Conservation (phyloP, 768 basidiomycete genomes). For the Dioszegia hungarica region DNA sequence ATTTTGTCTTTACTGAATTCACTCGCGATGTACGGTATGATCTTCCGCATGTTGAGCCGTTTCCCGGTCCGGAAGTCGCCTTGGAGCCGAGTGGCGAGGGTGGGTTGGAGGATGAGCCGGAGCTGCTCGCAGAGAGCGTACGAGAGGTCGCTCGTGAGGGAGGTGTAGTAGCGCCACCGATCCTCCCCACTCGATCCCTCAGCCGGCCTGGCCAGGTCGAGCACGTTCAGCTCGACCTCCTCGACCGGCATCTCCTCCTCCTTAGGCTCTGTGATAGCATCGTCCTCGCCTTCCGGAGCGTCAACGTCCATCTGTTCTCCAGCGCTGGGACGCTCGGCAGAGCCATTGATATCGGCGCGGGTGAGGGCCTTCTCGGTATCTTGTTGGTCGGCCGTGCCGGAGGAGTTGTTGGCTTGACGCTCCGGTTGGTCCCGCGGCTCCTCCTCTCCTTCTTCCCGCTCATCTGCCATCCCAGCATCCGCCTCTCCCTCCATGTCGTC, state of each 20-base stretch:
- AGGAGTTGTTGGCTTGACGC: neutral
- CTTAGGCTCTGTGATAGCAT: slow-evolving; percentile 49
- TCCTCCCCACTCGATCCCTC: slow-evolving; percentile 55
- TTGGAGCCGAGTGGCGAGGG: slow-evolving; percentile 83
- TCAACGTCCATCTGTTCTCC: slow-evolving; percentile 53
- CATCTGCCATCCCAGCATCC: slow-evolving; percentile 8
- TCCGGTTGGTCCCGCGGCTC: neutral
- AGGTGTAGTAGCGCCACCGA: slow-evolving; percentile 89
- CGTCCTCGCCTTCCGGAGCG: slow-evolving; percentile 49
- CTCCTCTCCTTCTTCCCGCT: neutral
- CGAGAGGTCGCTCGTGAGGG: slow-evolving; percentile 83
- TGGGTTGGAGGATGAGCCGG: slow-evolving; percentile 91
- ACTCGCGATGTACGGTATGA: slow-evolving; percentile 94
- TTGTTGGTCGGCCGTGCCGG: slow-evolving; percentile 14
- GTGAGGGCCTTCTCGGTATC: slow-evolving; percentile 50
- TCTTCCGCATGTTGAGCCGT: slow-evolving; percentile 96
- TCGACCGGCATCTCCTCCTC: slow-evolving; percentile 37
- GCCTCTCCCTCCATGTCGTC: slow-evolving; percentile 50
- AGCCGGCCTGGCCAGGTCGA: neutral
- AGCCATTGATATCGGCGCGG: slow-evolving; percentile 38
- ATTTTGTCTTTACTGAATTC: slow-evolving; percentile 99
- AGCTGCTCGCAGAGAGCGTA: slow-evolving; percentile 92
- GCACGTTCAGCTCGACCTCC: slow-evolving; percentile 7
- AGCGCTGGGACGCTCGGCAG: neutral
- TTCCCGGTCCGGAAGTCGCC: slow-evolving; percentile 98